phyloP scores from a whole-genome alignment of 1,139 yeast genomes.

The Yamadazyma trypodendri region DNA sequence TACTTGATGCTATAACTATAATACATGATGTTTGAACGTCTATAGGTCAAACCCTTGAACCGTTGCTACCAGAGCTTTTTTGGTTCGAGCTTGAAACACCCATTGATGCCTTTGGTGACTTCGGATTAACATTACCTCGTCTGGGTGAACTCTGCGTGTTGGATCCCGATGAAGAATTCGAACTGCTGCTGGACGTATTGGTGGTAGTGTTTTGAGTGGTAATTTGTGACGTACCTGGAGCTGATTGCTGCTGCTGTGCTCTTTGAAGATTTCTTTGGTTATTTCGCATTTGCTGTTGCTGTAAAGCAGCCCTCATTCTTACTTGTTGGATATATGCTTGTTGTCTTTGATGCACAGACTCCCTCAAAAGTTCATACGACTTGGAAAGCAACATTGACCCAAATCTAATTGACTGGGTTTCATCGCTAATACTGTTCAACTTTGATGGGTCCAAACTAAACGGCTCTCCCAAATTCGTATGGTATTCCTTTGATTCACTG shows the following conservation, averaged over 20 bases:
- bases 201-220: neutral
- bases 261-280: conserved; percentile 10
- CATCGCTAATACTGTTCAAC: conserved; percentile 78
- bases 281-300: conserved; percentile 26
- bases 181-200: neutral
- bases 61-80: conserved; percentile 10
- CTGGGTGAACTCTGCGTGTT: neutral
- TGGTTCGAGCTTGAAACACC: neutral
- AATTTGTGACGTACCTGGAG: neutral
- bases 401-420: conserved; percentile 85
- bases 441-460: conserved; percentile 66
- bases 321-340: conserved; percentile 45
- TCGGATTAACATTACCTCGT: neutral
- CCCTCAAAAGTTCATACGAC: conserved; percentile 69
- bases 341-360: conserved; percentile 49
- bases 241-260: conserved; percentile 6
- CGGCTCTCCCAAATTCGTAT: conserved; percentile 49
- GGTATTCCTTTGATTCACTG: conserved; percentile 51
- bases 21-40: conserved; percentile 4
- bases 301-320: conserved; percentile 46
- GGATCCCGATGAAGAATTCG: neutral
- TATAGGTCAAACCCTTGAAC: neutral
- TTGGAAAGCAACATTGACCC: conserved; percentile 89
- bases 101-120: neutral
- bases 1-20: conserved; percentile 8